Conservation (phyloP, 2,329 filamentous ascomycete species). For the Calonectria honghensis region DNA sequence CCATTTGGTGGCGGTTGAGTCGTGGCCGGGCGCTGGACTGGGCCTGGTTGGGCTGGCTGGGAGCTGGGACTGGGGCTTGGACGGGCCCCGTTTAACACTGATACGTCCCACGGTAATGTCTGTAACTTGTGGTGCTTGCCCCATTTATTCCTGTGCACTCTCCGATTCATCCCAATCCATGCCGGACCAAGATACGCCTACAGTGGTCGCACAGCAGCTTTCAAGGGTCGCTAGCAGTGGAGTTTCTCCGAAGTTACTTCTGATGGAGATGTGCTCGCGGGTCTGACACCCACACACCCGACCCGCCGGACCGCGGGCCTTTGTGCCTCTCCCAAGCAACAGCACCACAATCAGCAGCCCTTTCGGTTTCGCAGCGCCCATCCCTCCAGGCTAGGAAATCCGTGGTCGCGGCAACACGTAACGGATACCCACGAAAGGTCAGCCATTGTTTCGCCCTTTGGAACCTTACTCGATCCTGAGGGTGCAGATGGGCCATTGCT, state of each 20-base stretch:
- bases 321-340: conserved; percentile 8
- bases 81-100: conserved; percentile 25
- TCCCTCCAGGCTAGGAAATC: conserved; percentile 9
- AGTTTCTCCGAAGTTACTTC: conserved; percentile 25
- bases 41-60: conserved; percentile 31
- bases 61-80: conserved; percentile 4
- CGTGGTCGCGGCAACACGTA: conserved; percentile 32
- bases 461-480: conserved; percentile 23
- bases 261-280: conserved; percentile 15
- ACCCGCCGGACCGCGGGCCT: conserved; percentile 26
- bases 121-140: conserved; percentile 39
- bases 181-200: conserved; percentile 11
- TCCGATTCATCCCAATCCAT: conserved; percentile 34
- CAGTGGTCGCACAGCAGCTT: conserved; percentile 27
- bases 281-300: conserved; percentile 24
- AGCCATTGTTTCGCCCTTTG: conserved; percentile 23
- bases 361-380: conserved; percentile 2
- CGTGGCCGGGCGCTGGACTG: conserved; percentile 27
- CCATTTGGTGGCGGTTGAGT: conserved; percentile 51
- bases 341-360: conserved; percentile 29
- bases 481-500: conserved; percentile 41
- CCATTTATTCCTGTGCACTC: conserved; percentile 24
- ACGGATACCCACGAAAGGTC: conserved; percentile 24
- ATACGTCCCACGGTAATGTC: conserved; percentile 41
- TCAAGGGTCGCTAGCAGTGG: conserved; percentile 1